These are phyloP conservation scores for Neostapfia colusana DNA, from an alignment of 176 grass and related monocot genomes.

Conservation along the genomic window DNA sequence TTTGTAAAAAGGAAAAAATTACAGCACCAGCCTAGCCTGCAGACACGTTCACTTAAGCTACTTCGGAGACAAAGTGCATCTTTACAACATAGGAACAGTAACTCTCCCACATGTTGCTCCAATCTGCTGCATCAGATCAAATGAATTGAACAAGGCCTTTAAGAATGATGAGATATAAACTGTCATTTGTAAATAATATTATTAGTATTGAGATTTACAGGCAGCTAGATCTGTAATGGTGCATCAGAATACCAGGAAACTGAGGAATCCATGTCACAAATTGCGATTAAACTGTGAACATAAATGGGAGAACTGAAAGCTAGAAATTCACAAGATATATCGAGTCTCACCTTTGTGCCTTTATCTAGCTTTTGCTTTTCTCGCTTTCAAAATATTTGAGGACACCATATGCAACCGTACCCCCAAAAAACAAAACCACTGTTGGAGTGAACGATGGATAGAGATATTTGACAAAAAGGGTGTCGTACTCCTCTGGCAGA, in stretches of 20 bases:
- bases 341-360: constrained; percentile 21
- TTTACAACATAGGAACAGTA: not conserved
- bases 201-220: not conserved
- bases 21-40: not conserved
- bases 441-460: constrained; percentile 95
- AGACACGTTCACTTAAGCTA: not conserved
- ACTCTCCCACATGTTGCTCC: not conserved
- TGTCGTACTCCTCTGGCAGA: constrained; percentile 80
- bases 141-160: not conserved
- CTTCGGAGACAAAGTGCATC: not conserved
- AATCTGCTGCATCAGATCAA: not conserved
- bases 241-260: not conserved
- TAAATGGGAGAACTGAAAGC: not conserved
- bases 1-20: not conserved
- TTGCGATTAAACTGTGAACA: not conserved
- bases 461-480: constrained; percentile 79
- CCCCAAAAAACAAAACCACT: constrained; percentile 67
- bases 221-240: not conserved
- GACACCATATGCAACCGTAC: constrained; percentile 73
- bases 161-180: not conserved
- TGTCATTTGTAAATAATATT: not conserved
- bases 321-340: not conserved
- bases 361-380: constrained; percentile 63
- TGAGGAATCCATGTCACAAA: not conserved
- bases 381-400: constrained; percentile 89